A percentile compares a stretch with the other conserved stretches of the same genome.
phyloP scores from a whole-genome alignment of 805 yeast genomes.

The Saccharomycopsis babjevae region DNA sequence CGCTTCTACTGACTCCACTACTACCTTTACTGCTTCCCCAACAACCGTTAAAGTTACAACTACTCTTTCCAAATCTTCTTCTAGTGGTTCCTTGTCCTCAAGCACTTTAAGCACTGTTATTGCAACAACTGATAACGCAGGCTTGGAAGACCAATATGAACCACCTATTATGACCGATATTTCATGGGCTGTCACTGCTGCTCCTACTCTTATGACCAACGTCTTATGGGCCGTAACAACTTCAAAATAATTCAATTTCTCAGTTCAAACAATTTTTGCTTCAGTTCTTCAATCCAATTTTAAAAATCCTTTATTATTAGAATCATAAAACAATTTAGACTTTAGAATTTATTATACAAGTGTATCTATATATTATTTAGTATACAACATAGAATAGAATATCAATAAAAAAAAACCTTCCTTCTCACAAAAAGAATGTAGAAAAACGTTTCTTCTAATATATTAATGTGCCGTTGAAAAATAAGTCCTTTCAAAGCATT shows the following conservation, averaged over 20 bases:
- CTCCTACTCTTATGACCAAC: neutral
- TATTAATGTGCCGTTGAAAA: no score
- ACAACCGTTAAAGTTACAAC: slow-evolving; percentile 5
- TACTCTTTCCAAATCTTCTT: neutral
- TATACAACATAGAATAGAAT: neutral
- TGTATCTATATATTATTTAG: neutral
- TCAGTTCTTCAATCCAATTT: neutral
- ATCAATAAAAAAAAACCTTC: neutral
- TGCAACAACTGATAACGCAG: neutral
- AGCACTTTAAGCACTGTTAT: neutral
- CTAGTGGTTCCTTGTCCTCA: neutral
- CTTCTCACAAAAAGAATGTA: neutral
- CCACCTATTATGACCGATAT: neutral
- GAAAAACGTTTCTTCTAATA: no score
- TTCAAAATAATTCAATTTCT: neutral
- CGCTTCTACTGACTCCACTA: neutral
- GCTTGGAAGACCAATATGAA: neutral
- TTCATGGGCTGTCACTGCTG: slow-evolving; percentile 8
- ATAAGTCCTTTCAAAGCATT: no score
- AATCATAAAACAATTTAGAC: neutral
- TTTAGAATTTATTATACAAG: neutral
- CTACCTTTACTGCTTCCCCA: slow-evolving; percentile 13
- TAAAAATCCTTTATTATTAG: neutral
- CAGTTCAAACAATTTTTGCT: no score
- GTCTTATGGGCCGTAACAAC: neutral